Evolutionary conservation across 2,329 filamentous ascomycete species (phyloP), one percentile per base, ranked within the genome.

Genomic region (Epichloe sp.): DNA sequence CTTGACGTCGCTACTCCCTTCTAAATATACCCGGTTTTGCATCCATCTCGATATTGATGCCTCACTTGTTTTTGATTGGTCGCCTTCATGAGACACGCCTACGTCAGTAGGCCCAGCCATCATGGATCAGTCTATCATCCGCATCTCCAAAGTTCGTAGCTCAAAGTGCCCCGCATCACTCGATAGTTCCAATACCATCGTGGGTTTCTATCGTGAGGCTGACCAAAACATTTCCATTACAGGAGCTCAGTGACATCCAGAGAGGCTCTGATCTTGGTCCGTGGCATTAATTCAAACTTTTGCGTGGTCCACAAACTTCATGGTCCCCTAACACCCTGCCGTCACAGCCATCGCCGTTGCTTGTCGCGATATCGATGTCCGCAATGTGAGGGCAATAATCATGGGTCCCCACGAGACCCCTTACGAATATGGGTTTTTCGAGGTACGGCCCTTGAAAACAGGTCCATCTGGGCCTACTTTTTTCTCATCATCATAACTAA

Each of bases 351-450:
- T 97, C 56, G 88, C 88, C 11, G 89, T 96, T 47, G 86, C 87
- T 52, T 95, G 86, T 64, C 78, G 86, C 48, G 93, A 97, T 68
- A 77, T 82, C 58, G 89, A 98, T 66, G 87, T 97, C 54, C 85
- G 90, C 51, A 85, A 88, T 64, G 84, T 97, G 47, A 85, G 82
- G 63, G 88, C 90, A 47, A 68, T 97, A 56, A 91, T 97, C 60
- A 81, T 97, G 58, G 93, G 93, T 0, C 91, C 93, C 23, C 88
- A 91, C 57, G 90, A 93, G 59, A 95, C 90, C 0, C 90, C 91
- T 0, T 98, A 98, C 67, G 90, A 96, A 67, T 96, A 94, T 63
- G 93, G 93, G 3, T 96, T 96, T 70, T 97, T 95, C 63, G 89
- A 97, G 77, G 89, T 93, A 66, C 53, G 74, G 64, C 50, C 58